Base-by-base conservation (phyloP, 1,284 basidiomycete genomes). In the Anthracocystis walkeri region DNA sequence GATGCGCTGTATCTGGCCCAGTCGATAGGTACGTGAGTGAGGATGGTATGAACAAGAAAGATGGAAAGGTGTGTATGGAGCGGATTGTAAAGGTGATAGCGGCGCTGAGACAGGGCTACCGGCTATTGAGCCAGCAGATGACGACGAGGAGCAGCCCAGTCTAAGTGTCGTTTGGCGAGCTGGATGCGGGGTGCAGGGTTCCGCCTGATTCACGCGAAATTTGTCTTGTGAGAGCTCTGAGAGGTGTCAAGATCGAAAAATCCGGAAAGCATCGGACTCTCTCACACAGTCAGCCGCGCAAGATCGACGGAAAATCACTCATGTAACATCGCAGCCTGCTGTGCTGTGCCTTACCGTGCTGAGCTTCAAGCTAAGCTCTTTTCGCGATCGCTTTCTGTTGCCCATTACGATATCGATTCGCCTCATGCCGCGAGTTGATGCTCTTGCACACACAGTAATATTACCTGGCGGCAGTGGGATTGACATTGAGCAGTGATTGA, bases 161-260 rank as follows among this genome's bases (percentile, higher is more conserved):
- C 25, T 27, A 23, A 46, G 45, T 46, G 45, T 46, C n/a, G 10
- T 41, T 50, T 65, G 61, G 12, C n/a, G 27, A 25, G 58, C 55
- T 68, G 45, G 44, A 63, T 56, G 60, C 60, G 52, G 66, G 66
- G 66, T 56, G 41, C 55, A 53, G 25, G 16, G 33, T n/a, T 29
- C 27, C 42, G 11, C 42, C 42, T 16, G 23, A 40, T 27, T 58
- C 56, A 46, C 56, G 50, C 46, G 56, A 57, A 51, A 54, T 59
- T 69, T 69, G 60, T 64, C 66, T 69, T 64, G 60, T 69, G 59
- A 62, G 66, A 69, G 46, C 35, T 6, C 50, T 5, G 29, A 29
- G 29, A 29, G 29, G 12, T 41, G 46, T 6, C 50, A 49, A 41
- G 40, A 54, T 49, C 23, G 56, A 46, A 18, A n/a, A 50, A 60